Evolutionary conservation across 169 alveolate species (phyloP), one percentile per base, ranked within the genome.

Genomic region (Eimeria necatrix): DNA sequence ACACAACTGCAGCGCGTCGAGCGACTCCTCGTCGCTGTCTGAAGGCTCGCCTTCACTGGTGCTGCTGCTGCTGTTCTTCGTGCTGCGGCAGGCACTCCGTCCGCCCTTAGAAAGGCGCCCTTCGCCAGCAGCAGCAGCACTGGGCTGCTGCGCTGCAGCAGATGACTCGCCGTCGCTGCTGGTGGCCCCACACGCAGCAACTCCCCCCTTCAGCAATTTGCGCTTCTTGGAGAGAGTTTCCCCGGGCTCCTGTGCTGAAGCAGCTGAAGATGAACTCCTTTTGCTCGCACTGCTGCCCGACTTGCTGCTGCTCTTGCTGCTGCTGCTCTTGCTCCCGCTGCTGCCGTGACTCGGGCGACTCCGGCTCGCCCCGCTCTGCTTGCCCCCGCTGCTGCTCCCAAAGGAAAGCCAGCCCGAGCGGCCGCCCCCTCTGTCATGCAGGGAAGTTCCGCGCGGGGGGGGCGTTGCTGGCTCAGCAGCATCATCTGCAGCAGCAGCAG

Each of bases 11-110:
- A 91, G 49, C 61, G 91, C 95, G 52, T 80, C 86, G 18, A 91
- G 86, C 10, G 92, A 81, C 46, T 78, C 95, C 46, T 91, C 95
- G 76, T 91, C 95, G 91, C 95, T 91, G 83, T 70, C 76, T 59
- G 53, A 18, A 16, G 18, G 83, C 64, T 71, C 71, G 32, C 71
- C 26, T 48, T 49, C 73, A 53, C 94, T 70, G 71, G 24, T 24
- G 85, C 86, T 68, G 94, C 71, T 48, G 83, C 81, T 41, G 26
- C 91, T 51, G 56, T 56, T 24, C 74, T 61, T 53, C 60, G 64
- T 60, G 83, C 74, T 88, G 56, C 76, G 81, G 20, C 24, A 16
- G 20, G 6, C 56, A 73, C 93, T 61, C 32, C 93, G 83, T 16
- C 73, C 59, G 49, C 59, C 32, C 60, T 78, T 26, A 32, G 81